These are phyloP conservation scores for Metschnikowia peoriensis DNA, from an alignment of 805 yeast genomes.

Conservation along the genomic window DNA sequence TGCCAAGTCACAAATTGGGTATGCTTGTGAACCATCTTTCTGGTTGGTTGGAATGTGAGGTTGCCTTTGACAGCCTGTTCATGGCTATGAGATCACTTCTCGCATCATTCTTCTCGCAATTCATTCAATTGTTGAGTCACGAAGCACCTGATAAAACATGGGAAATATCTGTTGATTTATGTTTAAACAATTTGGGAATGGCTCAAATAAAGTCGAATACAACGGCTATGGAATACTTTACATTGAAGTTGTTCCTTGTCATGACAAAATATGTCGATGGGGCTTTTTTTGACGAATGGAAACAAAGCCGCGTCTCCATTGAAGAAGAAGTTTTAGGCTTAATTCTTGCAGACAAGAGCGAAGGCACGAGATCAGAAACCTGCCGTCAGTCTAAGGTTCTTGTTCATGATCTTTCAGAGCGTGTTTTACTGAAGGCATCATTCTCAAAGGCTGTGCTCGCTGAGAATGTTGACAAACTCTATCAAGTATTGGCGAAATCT, in stretches of 20 bases:
- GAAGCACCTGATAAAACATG: constrained; percentile 31
- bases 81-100: constrained; percentile 49
- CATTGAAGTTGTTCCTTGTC: constrained; percentile 43
- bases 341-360: constrained; percentile 28
- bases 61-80: constrained; percentile 58
- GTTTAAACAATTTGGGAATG: constrained; percentile 46
- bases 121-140: constrained; percentile 15
- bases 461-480: constrained; percentile 34
- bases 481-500: constrained; percentile 26
- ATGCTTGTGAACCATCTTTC: constrained; percentile 56
- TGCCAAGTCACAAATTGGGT: constrained; percentile 63
- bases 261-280: constrained; percentile 19
- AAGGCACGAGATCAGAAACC: neutral
- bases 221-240: constrained; percentile 44
- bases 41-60: constrained; percentile 61
- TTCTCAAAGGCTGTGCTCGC: constrained; percentile 29
- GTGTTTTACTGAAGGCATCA: constrained; percentile 19
- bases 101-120: constrained; percentile 41
- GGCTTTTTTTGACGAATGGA: constrained; percentile 18
- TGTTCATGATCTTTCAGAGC: constrained; percentile 34
- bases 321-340: constrained; percentile 45
- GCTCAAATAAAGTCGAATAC: constrained; percentile 37
- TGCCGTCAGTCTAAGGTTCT: constrained; percentile 15
- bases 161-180: constrained; percentile 36
- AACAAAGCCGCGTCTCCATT: constrained; percentile 35